phyloP scores from a whole-genome alignment of 2,329 filamentous ascomycete species.

The Epichloe coenophiala region DNA sequence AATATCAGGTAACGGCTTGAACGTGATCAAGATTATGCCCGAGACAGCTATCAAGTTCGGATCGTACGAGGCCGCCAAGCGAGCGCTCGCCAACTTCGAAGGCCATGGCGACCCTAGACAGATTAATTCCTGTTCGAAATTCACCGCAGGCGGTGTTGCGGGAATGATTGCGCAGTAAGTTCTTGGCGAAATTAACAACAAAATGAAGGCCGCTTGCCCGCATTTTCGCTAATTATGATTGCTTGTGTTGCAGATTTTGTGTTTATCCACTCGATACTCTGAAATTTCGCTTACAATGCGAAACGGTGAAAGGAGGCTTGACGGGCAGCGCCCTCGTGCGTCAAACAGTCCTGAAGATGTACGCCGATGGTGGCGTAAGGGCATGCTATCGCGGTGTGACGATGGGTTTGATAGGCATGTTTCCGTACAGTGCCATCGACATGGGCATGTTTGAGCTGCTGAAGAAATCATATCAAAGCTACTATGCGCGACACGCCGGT shows the following conservation, averaged over 20 bases:
- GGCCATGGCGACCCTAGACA: slow-evolving; percentile 70
- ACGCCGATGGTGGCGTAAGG: slow-evolving; percentile 56
- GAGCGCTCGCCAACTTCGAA: slow-evolving; percentile 71
- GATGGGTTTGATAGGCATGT: slow-evolving; percentile 91
- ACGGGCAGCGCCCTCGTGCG: slow-evolving; percentile 72
- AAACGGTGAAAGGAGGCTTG: slow-evolving; percentile 74
- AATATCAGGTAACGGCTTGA: slow-evolving; percentile 72
- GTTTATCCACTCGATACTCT: slow-evolving; percentile 89
- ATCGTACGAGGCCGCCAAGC: slow-evolving; percentile 90
- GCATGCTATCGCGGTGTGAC: slow-evolving; percentile 85
- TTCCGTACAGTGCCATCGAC: slow-evolving; percentile 94
- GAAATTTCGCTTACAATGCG: slow-evolving; percentile 79
- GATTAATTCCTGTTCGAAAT: slow-evolving; percentile 77
- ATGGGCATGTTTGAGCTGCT: slow-evolving; percentile 90
- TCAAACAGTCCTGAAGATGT: slow-evolving; percentile 79
- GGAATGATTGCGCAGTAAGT: slow-evolving; percentile 85
- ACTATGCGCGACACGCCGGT: slow-evolving; percentile 54
- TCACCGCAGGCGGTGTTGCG: slow-evolving; percentile 77
- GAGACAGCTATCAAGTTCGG: slow-evolving; percentile 98
- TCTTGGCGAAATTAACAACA: neutral
- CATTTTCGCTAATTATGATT: neutral
- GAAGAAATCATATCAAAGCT: slow-evolving; percentile 58
- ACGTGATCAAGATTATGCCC: slow-evolving; percentile 96
- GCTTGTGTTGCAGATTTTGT: slow-evolving; percentile 45
- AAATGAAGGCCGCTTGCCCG: neutral